Evolutionary conservation across 805 yeast species (phyloP).

Genomic region (Candida odintsovae): DNA sequence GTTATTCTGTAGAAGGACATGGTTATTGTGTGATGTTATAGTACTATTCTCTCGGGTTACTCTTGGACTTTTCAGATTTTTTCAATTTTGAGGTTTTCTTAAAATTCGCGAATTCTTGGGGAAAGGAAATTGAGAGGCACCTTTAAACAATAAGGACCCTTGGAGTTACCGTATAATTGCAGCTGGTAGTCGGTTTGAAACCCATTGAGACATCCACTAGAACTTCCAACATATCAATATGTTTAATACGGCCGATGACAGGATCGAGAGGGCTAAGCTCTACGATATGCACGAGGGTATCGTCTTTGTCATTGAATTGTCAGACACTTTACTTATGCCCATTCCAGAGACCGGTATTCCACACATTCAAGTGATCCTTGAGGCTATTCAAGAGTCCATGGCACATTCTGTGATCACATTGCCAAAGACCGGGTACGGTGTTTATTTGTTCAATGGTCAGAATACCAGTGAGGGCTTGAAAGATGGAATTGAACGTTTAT

Average conservation of each 20-base stretch:
- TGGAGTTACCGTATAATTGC: no score
- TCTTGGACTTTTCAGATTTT: no score
- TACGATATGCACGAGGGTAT: constrained; percentile 58
- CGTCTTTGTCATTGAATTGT: constrained; percentile 54
- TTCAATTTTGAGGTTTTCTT: no score
- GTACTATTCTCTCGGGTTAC: no score
- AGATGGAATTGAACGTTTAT: constrained; percentile 43
- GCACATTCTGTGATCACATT: constrained; percentile 57
- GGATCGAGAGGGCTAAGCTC: constrained; percentile 6
- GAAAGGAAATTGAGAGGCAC: no score
- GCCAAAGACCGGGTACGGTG: constrained; percentile 72
- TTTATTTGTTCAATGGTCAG: constrained; percentile 51
- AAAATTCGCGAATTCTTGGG: not conserved
- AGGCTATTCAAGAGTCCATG: constrained; percentile 55
- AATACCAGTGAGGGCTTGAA: constrained; percentile 28
- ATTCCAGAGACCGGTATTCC: constrained; percentile 30
- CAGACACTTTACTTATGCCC: constrained; percentile 37
- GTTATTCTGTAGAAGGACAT: constrained; percentile 60
- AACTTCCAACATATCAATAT: not conserved
- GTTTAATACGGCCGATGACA: constrained; percentile 1
- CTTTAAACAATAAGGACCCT: not conserved
- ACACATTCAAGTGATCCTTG: constrained; percentile 48
- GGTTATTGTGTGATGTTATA: not conserved
- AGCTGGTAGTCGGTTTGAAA: not conserved
- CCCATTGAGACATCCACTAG: not conserved